phyloP scores from a whole-genome alignment of 495 filamentous ascomycete genomes.

The Lindgomyces ingoldianus region DNA sequence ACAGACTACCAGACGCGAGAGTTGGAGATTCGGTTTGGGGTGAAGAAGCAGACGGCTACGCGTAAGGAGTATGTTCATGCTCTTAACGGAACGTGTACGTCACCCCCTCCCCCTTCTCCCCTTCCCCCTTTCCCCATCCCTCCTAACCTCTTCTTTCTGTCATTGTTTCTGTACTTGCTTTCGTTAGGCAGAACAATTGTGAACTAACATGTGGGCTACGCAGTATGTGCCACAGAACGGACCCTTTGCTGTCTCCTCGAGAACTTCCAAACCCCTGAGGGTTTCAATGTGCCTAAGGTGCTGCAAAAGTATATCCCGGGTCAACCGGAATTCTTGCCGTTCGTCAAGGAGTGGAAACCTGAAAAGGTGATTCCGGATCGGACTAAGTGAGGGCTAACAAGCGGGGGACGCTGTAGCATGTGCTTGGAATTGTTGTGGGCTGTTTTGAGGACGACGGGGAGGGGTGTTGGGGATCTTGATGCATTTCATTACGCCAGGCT shows the following conservation, averaged over 20 bases:
- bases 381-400: too few species aligned
- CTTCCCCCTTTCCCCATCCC: conserved; percentile 42
- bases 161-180: too few species aligned
- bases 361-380: conserved; percentile 19
- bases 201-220: neutral
- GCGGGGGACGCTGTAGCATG: too few species aligned
- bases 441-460: too few species aligned
- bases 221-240: conserved; percentile 83
- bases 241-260: conserved; percentile 93
- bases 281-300: conserved; percentile 80
- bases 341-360: conserved; percentile 62
- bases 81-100: conserved; percentile 59
- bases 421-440: too few species aligned
- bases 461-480: too few species aligned
- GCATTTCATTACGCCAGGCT: too few species aligned
- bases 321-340: conserved; percentile 81
- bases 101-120: neutral
- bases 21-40: conserved; percentile 70
- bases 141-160: too few species aligned
- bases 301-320: conserved; percentile 92
- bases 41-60: conserved; percentile 73
- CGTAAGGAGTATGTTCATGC: conserved; percentile 95
- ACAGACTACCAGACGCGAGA: conserved; percentile 91
- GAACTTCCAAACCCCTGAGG: conserved; percentile 93
- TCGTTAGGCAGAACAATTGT: neutral